phyloP scores from a whole-genome alignment of 1,284 basidiomycete genomes.

The Cutaneotrichosporon sp. region DNA sequence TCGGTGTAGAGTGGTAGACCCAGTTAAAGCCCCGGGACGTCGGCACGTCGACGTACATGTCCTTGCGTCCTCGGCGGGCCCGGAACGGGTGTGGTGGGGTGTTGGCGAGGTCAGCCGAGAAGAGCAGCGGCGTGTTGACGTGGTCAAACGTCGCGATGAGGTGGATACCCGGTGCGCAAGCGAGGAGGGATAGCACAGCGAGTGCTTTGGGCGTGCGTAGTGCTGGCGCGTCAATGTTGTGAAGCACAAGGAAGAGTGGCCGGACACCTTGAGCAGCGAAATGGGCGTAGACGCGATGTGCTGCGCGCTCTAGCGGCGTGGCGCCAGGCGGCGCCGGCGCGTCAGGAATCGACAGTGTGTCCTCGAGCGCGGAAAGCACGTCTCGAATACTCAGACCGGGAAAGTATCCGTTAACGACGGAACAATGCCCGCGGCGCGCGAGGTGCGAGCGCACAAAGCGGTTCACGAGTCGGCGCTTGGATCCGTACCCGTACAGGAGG shows the following conservation, averaged over 20 bases:
- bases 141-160: constrained; percentile 79
- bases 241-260: constrained; percentile 69
- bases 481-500: constrained; percentile 78
- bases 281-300: constrained; percentile 60
- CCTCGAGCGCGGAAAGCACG: constrained; percentile 61
- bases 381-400: constrained; percentile 66
- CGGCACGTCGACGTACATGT: constrained; percentile 6
- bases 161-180: constrained; percentile 66
- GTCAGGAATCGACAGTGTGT: constrained; percentile 35
- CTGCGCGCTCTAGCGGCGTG: constrained; percentile 56
- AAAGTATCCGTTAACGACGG: constrained; percentile 74
- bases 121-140: constrained; percentile 70
- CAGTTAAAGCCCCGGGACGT: constrained; percentile 61
- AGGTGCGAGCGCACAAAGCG: constrained; percentile 60
- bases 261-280: constrained; percentile 49
- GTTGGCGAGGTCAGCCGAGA: constrained; percentile 46
- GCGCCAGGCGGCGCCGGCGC: constrained; percentile 38
- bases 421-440: constrained; percentile 60
- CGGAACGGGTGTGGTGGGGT: constrained; percentile 24
- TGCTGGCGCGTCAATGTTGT: constrained; percentile 75
- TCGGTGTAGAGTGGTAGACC: constrained; percentile 83
- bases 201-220: constrained; percentile 58
- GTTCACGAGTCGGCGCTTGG: constrained; percentile 70
- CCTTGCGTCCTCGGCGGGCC: not conserved
- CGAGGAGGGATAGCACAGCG: constrained; percentile 62